Evolutionary conservation across 192 early-diverging fungal species (phyloP).

Genomic region (Linnemannia elongata): DNA sequence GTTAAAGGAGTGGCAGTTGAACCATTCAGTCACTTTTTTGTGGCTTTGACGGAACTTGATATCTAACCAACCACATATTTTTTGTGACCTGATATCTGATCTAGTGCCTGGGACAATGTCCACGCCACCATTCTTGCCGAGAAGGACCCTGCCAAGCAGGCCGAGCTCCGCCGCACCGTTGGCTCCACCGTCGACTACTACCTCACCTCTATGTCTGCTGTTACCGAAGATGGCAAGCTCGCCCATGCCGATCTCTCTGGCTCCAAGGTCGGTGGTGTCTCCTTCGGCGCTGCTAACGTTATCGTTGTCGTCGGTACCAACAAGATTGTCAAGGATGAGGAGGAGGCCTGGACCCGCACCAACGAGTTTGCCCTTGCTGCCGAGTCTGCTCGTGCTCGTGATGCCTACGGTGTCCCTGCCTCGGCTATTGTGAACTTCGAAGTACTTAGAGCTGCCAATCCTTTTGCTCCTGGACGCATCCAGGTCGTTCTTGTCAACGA

Average conservation of each 20-base stretch:
- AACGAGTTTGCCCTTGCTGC: constrained; percentile 51
- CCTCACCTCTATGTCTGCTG: constrained; percentile 52
- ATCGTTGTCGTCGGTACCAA: constrained; percentile 56
- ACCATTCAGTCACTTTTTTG: not conserved
- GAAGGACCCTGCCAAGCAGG: constrained; percentile 47
- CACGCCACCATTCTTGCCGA: constrained; percentile 54
- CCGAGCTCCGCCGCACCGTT: constrained; percentile 49
- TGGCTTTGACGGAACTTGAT: not conserved
- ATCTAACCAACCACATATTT: not conserved
- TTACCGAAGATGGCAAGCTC: constrained; percentile 57
- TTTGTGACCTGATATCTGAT: not conserved
- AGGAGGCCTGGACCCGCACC: constrained; percentile 50
- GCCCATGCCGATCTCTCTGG: constrained; percentile 55
- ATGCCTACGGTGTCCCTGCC: constrained; percentile 55
- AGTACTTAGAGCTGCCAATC: constrained; percentile 47
- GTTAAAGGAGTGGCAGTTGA: too few relatives aligned
- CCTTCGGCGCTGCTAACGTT: constrained; percentile 47
- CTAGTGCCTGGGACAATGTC: constrained; percentile 49
- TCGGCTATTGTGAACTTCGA: constrained; percentile 54
- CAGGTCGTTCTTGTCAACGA: constrained; percentile 57
- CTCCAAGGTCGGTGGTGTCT: constrained; percentile 57
- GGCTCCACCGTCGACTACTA: constrained; percentile 59
- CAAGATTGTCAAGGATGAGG: constrained; percentile 62
- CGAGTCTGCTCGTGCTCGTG: constrained; percentile 58
- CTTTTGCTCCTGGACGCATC: constrained; percentile 43